phyloP scores from a whole-genome alignment of 2,329 filamentous ascomycete species.

The Zymoseptoria tritici region DNA sequence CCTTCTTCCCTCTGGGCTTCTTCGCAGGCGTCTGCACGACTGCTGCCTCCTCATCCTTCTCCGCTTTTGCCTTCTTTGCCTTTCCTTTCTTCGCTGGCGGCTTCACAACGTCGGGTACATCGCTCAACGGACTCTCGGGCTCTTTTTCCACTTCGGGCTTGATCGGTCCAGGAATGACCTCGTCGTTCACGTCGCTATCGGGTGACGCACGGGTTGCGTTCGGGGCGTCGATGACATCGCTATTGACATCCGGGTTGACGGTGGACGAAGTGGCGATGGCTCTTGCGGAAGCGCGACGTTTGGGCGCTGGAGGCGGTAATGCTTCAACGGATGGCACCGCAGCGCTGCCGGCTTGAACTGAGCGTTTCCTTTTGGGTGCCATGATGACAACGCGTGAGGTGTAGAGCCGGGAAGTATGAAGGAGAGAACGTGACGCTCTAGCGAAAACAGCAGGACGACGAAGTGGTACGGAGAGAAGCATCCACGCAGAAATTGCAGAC shows the following conservation, averaged over 20 bases:
- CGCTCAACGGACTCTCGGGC: slow-evolving; percentile 30
- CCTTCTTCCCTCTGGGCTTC: slow-evolving; percentile 10
- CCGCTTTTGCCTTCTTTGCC: slow-evolving; percentile 9
- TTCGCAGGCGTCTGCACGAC: slow-evolving; percentile 4
- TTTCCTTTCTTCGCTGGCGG: slow-evolving; percentile 21
- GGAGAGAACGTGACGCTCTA: neutral
- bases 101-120: slow-evolving; percentile 29
- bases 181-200: slow-evolving; percentile 31
- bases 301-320: slow-evolving; percentile 5
- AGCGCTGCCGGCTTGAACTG: neutral
- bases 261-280: slow-evolving; percentile 9
- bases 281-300: slow-evolving; percentile 11
- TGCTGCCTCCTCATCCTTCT: slow-evolving; percentile 6
- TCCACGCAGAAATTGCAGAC: neutral
- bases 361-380: slow-evolving; percentile 8
- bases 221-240: slow-evolving; percentile 37
- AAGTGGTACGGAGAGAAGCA: neutral
- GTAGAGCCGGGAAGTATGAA: neutral
- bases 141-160: slow-evolving; percentile 14
- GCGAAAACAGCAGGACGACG: neutral
- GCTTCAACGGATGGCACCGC: neutral
- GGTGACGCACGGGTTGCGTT: slow-evolving; percentile 38
- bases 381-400: neutral
- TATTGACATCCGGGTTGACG: slow-evolving; percentile 29
- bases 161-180: slow-evolving; percentile 22